Percentiles rank a stretch among this genome's conserved stretches.
These are phyloP conservation scores for Schizochytrium sp. DNA, from an alignment of 108 stramenopile species.

Conservation along the genomic window DNA sequence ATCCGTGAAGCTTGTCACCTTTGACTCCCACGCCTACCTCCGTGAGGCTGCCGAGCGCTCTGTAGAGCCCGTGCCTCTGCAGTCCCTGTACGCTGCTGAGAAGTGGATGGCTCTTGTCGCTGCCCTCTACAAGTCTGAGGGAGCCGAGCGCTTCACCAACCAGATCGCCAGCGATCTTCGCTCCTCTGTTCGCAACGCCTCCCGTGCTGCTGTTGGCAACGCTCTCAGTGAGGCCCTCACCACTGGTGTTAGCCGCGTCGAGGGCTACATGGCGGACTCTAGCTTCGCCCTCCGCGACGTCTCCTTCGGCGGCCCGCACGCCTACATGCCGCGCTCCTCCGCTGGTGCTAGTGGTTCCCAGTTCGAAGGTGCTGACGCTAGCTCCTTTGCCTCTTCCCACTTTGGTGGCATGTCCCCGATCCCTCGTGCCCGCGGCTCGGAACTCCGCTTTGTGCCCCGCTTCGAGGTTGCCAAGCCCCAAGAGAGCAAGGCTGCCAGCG, in stretches of 20 bases:
- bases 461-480: not conserved
- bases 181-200: not conserved
- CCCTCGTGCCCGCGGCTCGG: not conserved
- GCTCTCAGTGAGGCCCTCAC: constrained; percentile 13
- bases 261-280: not conserved
- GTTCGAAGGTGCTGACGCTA: not conserved
- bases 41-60: constrained; percentile 28
- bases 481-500: constrained; percentile 6
- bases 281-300: not conserved
- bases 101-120: constrained; percentile 57
- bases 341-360: not conserved
- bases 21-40: not conserved
- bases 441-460: constrained; percentile 26
- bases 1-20: not conserved
- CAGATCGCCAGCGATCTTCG: constrained; percentile 25
- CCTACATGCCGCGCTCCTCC: not conserved
- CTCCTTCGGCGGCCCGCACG: constrained; percentile 37
- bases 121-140: constrained; percentile 6
- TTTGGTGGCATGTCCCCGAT: constrained; percentile 57
- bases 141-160: constrained; percentile 3
- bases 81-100: constrained; percentile 15
- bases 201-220: not conserved
- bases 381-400: not conserved
- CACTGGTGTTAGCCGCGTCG: constrained; percentile 55
- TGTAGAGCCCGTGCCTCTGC: not conserved